Base-by-base conservation (phyloP, 306 rosid species). In the Trifolium subterraneum region DNA sequence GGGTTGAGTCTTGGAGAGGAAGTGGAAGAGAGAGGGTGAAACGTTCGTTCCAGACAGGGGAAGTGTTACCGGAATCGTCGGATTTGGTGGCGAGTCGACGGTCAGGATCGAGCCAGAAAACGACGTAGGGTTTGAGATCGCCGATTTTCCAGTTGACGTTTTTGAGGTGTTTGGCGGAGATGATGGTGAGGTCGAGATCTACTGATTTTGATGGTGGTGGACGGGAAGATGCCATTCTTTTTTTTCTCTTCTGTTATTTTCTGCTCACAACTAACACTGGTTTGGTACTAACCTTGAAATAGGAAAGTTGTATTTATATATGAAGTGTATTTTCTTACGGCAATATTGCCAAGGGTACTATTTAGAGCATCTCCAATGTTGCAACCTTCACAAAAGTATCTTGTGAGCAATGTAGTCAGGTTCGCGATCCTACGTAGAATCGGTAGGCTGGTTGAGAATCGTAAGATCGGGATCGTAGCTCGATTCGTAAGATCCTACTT, bases 101-200 rank as follows among this genome's bases (percentile, higher is more conserved):
- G 35, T 92, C 87, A 0, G 93, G 89, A 66, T 92, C 93, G 25
- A 90, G 78, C 93, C 96, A 92, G 82, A 92, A 92, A 51, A 90
- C 90, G 18, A 93, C 98, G 76, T 92, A 92, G 64, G 98, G 88
- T 35, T 88, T 87, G 81, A 92, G 98, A 62, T 84, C 80, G 60
- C 93, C 93, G 84, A 69, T 90, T 47, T 87, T 87, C 98, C 98
- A 92, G 84, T 92, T 92, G 23, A 92, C 93, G 87, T 92, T 92
- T 80, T 92, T 92, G 78, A 92, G 93, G 59, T 88, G 92, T 89
- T 92, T 92, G 27, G 92, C 96, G 33, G 96, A 85, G 72, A 92
- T 79, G 79, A 92, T 85, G 1, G 88, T 90, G 7, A 92, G 89
- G 78, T 92, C 98, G 10, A 92, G 93, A 61, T 92, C 92, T 12